Conservation (phyloP, 73 alveolate species). For the Stentor coeruleus region DNA sequence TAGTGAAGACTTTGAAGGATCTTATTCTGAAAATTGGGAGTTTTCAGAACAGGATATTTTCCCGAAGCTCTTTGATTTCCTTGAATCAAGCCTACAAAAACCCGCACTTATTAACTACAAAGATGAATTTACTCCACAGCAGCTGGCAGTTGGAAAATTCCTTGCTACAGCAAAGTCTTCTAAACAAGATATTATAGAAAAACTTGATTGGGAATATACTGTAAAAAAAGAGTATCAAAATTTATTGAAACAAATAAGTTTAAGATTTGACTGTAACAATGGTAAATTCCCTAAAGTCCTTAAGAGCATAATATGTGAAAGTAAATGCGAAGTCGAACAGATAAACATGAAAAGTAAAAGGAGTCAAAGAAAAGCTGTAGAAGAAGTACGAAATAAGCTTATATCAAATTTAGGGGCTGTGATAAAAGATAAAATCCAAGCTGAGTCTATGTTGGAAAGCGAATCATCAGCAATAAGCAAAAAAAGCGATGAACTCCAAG, state of each 20-base stretch:
- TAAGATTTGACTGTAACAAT: neutral
- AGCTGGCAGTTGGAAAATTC: conserved; percentile 7
- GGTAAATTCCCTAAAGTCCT: neutral
- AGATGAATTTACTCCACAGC: neutral
- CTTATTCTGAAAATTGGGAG: neutral
- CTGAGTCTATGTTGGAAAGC: neutral
- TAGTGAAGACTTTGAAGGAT: conserved; percentile 4
- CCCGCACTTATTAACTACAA: neutral
- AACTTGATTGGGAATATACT: neutral
- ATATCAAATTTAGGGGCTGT: neutral
- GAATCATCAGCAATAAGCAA: neutral
- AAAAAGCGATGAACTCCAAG: conserved; percentile 2
- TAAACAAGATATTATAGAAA: neutral
- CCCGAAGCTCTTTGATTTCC: neutral
- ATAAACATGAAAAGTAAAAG: no score
- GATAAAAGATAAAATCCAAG: neutral
- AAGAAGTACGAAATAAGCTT: neutral
- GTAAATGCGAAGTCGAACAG: neutral
- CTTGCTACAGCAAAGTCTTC: neutral
- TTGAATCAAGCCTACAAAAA: neutral
- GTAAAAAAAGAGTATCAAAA: neutral
- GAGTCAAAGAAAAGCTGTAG: neutral
- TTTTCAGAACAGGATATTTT: neutral
- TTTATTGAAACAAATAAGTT: neutral
- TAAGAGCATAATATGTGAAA: neutral